A percentile compares a stretch with the other conserved stretches of the same genome.
phyloP scores from a whole-genome alignment of 176 grass and related monocot species.

The Carex scoparia region DNA sequence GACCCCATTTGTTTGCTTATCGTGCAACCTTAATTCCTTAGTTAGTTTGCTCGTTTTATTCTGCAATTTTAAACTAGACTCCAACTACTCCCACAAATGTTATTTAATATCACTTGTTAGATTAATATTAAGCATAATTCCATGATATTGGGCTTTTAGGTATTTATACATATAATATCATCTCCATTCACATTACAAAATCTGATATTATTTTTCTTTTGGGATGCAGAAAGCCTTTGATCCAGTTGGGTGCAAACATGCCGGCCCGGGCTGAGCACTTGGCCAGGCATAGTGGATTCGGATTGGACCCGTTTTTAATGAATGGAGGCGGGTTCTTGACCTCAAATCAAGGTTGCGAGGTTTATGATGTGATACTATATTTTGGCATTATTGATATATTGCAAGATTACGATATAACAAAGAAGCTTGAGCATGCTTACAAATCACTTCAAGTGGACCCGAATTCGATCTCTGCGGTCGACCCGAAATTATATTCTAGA shows the following conservation, averaged over 20 bases:
- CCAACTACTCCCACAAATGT: neutral
- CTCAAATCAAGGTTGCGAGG: slow-evolving; percentile 43
- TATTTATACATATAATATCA: neutral
- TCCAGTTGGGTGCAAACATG: slow-evolving; percentile 72
- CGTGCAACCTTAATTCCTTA: slow-evolving; percentile 17
- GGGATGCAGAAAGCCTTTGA: slow-evolving; percentile 62
- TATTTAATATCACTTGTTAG: neutral
- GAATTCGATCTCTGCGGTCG: slow-evolving; percentile 84
- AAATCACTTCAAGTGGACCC: slow-evolving; percentile 85
- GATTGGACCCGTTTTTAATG: slow-evolving; percentile 44
- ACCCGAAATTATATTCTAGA: slow-evolving; percentile 88
- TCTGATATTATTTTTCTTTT: slow-evolving; percentile 26
- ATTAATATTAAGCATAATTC: neutral
- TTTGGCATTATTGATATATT: slow-evolving; percentile 97
- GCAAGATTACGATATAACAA: slow-evolving; percentile 66
- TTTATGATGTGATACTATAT: slow-evolving; percentile 71
- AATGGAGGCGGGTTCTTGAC: slow-evolving; percentile 49
- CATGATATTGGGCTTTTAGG: slow-evolving; percentile 22
- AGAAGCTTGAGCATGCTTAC: slow-evolving; percentile 71
- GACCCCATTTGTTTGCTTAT: slow-evolving; percentile 52
- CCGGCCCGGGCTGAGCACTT: slow-evolving; percentile 76
- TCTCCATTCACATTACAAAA: neutral
- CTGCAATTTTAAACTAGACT: slow-evolving; percentile 19
- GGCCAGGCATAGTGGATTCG: slow-evolving; percentile 45
- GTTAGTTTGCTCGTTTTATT: slow-evolving; percentile 27